Base-by-base conservation (phyloP, 768 basidiomycete species). In the Termitomyces sp. region DNA sequence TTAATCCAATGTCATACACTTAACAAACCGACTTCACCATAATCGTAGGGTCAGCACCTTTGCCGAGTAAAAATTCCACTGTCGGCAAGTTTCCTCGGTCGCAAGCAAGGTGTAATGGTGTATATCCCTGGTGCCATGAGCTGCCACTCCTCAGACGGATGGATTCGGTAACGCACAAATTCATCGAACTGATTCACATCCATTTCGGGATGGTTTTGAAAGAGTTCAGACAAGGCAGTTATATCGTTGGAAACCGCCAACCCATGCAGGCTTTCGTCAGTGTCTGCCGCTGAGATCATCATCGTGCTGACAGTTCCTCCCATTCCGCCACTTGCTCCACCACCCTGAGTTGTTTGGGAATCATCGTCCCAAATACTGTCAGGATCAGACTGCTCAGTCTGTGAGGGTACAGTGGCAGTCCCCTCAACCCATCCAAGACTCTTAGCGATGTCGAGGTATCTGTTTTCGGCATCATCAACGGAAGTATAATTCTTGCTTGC, bases 51-150 rank as follows among this genome's bases (percentile, higher is more conserved):
- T 93, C 84, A 5, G 89, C 94, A 4, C 91, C 92, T 55, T 78
- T 76, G 25, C 77, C 66, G 20, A 95, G 69, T 45, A 97, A 73
- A 5, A 86, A 59, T 64, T 79, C 73, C 2, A 90, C 88, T 3
- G 83, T 74, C 0, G 78, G 76, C 7, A 77, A 58, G 67, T 86
- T 80, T 1, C 95, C 95, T 68, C 94, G 79, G 72, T 97, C 95
- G 32, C 87, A 85, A 5, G 95, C 94, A 0, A 96, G 79, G 67
- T 97, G 95, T 20, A 97, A 74, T 8, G 94, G 82, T 0, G 94
- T 92, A 71, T 94, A 94, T 40, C 92, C 94, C 95, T 97, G 67
- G 51, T 55, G 59, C 63, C 60, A n/a, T 50, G 31, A n/a, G 42
- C 12, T n/a, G n/a, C 45, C 32, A 43, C 10, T 20, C 61, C 57